Percentiles rank a stretch among this genome's conserved stretches.
phyloP scores from a whole-genome alignment of 2,329 filamentous ascomycete species.

The Shiraia sp. region DNA sequence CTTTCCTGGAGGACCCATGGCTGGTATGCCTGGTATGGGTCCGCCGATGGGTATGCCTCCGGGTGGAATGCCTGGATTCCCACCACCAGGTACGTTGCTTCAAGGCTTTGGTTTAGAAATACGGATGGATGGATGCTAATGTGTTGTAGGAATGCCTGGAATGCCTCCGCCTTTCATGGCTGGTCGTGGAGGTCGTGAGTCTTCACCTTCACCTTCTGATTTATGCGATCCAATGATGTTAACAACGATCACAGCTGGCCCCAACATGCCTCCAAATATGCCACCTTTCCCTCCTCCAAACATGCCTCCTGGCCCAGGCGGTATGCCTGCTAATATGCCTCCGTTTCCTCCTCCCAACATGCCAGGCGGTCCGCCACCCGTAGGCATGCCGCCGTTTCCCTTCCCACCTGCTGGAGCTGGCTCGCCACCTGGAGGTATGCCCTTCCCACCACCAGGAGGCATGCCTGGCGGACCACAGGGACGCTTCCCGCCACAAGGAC shows the following conservation, averaged over 20 bases:
- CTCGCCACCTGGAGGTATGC: conserved; percentile 40
- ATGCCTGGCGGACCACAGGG: conserved; percentile 36
- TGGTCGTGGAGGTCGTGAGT: conserved; percentile 47
- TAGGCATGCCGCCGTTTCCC: conserved; percentile 36
- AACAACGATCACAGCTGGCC: conserved; percentile 7
- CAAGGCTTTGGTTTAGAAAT: neutral
- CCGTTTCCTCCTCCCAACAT: conserved; percentile 45
- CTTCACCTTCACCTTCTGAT: too few species aligned
- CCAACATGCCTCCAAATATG: conserved; percentile 38
- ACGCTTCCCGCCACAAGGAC: conserved; percentile 30
- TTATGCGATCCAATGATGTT: conserved; percentile 1
- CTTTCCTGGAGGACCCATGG: conserved; percentile 37
- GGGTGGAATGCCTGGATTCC: conserved; percentile 14
- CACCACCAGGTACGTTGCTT: conserved; percentile 20
- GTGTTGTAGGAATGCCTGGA: conserved; percentile 33
- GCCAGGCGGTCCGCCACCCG: conserved; percentile 23
- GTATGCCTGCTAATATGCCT: conserved; percentile 39
- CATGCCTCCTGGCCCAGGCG: conserved; percentile 40
- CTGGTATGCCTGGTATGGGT: conserved; percentile 20
- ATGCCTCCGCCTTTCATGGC: conserved; percentile 46
- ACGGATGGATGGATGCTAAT: conserved; percentile 11
- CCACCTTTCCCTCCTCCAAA: conserved; percentile 37
- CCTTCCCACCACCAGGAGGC: conserved; percentile 44
- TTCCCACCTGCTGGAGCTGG: conserved; percentile 30
- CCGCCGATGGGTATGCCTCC: conserved; percentile 22